Evolutionary conservation across 2,329 filamentous ascomycete genomes (phyloP).

Genomic region (Pseudogymnoascus sp.): DNA sequence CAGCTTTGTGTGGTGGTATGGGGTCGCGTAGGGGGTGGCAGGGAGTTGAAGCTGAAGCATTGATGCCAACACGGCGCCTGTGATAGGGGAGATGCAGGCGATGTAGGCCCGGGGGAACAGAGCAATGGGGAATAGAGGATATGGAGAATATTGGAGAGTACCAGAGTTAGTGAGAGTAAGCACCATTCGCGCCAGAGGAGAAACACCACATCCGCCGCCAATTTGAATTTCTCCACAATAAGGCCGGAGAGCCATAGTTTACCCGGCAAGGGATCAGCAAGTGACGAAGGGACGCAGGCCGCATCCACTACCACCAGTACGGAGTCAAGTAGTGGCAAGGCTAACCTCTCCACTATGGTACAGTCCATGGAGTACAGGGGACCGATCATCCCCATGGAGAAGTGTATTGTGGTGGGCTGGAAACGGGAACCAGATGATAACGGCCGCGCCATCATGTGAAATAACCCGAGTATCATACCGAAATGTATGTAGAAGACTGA

Average conservation of each 20-base stretch:
- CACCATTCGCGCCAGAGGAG: neutral
- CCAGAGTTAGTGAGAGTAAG: neutral
- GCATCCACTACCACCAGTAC: neutral
- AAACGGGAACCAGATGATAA: neutral
- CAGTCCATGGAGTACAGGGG: neutral
- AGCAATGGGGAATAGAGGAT: neutral
- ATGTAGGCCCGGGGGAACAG: neutral
- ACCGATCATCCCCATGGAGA: neutral
- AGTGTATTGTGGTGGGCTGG: neutral
- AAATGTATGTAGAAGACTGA: neutral
- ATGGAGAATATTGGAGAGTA: neutral
- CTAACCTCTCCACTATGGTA: neutral
- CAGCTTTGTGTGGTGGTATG: neutral
- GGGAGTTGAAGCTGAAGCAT: slow-evolving; percentile 3
- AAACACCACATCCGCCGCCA: slow-evolving; percentile 3
- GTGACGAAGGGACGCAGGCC: neutral
- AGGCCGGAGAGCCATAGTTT: neutral
- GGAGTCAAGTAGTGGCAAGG: neutral
- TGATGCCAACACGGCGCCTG: neutral
- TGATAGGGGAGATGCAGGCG: neutral
- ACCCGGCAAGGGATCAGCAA: neutral
- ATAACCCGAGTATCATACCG: neutral
- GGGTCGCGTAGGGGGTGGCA: neutral
- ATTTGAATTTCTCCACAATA: slow-evolving; percentile 9
- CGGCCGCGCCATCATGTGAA: neutral